Percentiles rank a stretch among this genome's conserved stretches.
Conservation (phyloP, 1,284 basidiomycete genomes). For the Ceratobasidium theobromae region DNA sequence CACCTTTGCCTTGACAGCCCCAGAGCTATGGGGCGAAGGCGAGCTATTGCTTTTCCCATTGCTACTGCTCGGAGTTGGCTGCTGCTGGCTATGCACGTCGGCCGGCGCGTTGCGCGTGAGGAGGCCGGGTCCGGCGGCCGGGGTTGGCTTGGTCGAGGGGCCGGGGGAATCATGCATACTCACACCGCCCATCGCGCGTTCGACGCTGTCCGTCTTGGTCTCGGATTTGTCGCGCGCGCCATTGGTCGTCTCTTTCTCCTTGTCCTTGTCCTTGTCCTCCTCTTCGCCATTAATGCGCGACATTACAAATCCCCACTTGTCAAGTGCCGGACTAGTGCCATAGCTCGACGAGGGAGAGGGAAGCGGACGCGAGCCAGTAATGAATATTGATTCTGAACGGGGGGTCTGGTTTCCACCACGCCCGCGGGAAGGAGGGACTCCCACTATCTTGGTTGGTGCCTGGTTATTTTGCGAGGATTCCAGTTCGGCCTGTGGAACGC, state of each 20-base stretch:
- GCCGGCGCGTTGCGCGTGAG: constrained; percentile 26
- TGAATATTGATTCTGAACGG: constrained; percentile 81
- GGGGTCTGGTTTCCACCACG: constrained; percentile 98
- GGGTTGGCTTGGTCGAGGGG: neutral
- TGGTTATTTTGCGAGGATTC: constrained; percentile 44
- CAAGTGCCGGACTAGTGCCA: constrained; percentile 78
- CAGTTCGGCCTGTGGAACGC: constrained; percentile 25
- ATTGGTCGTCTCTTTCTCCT: constrained; percentile 60
- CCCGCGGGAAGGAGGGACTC: constrained; percentile 93
- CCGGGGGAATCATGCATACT: constrained; percentile 14
- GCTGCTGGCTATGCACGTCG: constrained; percentile 7
- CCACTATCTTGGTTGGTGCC: constrained; percentile 78
- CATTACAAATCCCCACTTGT: constrained; percentile 94
- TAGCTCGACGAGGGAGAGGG: constrained; percentile 74
- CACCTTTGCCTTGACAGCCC: constrained; percentile 6
- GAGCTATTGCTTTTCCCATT: constrained; percentile 40
- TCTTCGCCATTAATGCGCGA: constrained; percentile 67
- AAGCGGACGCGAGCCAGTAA: constrained; percentile 92
- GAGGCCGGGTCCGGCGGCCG: constrained; percentile 6
- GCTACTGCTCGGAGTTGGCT: constrained; percentile 34
- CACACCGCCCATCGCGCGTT: constrained; percentile 19
- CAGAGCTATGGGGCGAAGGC: constrained; percentile 31
- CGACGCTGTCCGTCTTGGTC: constrained; percentile 16
- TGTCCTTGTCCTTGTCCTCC: neutral
- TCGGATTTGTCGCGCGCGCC: constrained; percentile 33